Percentiles rank a stretch among this genome's conserved stretches.
Conservation (phyloP, 441 rosid species). For the Jatropha multifida region DNA sequence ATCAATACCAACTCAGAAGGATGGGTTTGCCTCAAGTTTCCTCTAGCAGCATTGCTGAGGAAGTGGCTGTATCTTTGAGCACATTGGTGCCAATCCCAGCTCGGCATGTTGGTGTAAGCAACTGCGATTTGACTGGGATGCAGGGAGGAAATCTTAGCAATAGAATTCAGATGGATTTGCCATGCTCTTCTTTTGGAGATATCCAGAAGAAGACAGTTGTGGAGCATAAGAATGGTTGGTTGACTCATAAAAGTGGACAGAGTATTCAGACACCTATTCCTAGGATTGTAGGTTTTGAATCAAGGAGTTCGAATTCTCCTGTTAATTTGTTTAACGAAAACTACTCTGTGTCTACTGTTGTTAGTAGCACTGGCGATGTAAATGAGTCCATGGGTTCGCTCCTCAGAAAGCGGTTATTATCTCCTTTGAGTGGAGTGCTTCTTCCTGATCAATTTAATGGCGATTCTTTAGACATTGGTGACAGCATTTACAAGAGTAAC, state of each 20-base stretch:
- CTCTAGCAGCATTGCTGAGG: constrained; percentile 45
- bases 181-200: constrained; percentile 42
- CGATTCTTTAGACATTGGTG: constrained; percentile 38
- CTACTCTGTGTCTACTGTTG: constrained; percentile 34
- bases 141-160: constrained; percentile 36
- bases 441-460: constrained; percentile 38
- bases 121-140: constrained; percentile 38
- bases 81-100: constrained; percentile 41
- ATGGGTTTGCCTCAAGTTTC: constrained; percentile 60
- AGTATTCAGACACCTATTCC: constrained; percentile 36
- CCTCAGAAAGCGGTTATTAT: constrained; percentile 45
- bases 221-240: constrained; percentile 38
- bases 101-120: constrained; percentile 24
- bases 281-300: constrained; percentile 50
- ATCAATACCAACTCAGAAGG: constrained; percentile 4
- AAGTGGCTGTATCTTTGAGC: constrained; percentile 42
- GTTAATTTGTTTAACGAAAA: constrained; percentile 29
- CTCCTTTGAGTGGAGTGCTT: constrained; percentile 53
- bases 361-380: constrained; percentile 24
- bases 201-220: constrained; percentile 28
- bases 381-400: constrained; percentile 35
- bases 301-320: constrained; percentile 33
- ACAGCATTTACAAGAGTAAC: constrained; percentile 26
- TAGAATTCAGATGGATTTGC: constrained; percentile 37
- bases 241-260: constrained; percentile 33